phyloP scores from a whole-genome alignment of 2,329 filamentous ascomycete genomes.

The Colletotrichum ledebouriae region DNA sequence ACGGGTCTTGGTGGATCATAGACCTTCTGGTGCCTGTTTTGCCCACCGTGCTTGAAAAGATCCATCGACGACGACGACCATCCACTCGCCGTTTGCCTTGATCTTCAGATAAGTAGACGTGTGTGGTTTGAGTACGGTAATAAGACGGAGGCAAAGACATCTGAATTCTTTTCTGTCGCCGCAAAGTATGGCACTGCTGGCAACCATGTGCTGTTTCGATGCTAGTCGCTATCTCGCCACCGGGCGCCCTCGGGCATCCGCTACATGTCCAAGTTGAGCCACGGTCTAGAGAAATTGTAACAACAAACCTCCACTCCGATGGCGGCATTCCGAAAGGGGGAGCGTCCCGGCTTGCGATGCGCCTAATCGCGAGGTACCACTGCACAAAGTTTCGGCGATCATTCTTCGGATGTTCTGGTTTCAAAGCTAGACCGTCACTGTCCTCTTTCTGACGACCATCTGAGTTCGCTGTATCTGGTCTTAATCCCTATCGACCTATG shows the following conservation, averaged over 20 bases:
- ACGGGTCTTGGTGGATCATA: neutral
- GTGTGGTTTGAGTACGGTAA: too few relatives aligned
- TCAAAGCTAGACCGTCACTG: neutral
- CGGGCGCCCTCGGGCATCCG: conserved; percentile 12
- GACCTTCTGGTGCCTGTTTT: neutral
- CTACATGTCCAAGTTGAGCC: neutral
- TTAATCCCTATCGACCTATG: too few relatives aligned
- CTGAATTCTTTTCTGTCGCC: too few relatives aligned
- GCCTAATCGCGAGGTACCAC: conserved; percentile 1
- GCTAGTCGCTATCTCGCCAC: neutral
- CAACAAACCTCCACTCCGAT: too few relatives aligned
- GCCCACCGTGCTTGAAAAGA: conserved; percentile 16
- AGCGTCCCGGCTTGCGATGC: conserved; percentile 14
- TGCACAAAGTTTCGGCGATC: conserved; percentile 7
- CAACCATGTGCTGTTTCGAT: neutral
- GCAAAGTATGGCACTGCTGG: too few relatives aligned
- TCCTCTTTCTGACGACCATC: neutral
- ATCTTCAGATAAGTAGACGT: too few relatives aligned
- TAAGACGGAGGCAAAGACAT: too few relatives aligned
- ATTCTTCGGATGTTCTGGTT: conserved; percentile 13
- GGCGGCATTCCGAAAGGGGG: neutral
- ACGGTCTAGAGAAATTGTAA: too few relatives aligned
- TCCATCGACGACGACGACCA: neutral
- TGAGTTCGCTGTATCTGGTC: too few relatives aligned
- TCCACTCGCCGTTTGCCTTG: too few relatives aligned